Evolutionary conservation across 129 eudicot genomes (phyloP), one percentile per base, ranked within the genome.

Genomic region (Solidago caesia): DNA sequence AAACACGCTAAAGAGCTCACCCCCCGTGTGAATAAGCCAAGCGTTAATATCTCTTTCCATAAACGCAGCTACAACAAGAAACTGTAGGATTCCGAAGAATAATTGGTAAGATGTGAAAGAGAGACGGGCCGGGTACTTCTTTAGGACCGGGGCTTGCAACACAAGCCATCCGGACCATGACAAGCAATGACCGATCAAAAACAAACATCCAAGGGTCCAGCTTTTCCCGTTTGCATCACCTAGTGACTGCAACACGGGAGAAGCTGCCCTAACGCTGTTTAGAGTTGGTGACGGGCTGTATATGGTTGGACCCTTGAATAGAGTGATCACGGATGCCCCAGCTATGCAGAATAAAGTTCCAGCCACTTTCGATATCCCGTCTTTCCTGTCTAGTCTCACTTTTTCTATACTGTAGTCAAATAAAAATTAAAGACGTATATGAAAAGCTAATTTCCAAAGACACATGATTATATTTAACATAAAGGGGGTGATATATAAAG

Each of bases 111-210:
- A 95, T 1, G 99, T 95, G 76, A 95, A 87, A 0, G 97, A 91
- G 26, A 95, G 90, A 66, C 97, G 75, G n/a, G 99, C 99, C 26
- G 99, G 99, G 75, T 91, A 95, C 73, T 87, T 95, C 82, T 95
- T 91, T 2, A 95, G 85, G 10, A 95, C 83, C 4, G 99, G 99
- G 29, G 91, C 89, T 80, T 95, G 99, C 13, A 91, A 43, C 77
- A 95, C 99, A 5, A 95, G 93, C 99, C 99, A 95, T 0, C 85
- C 97, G 55, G 99, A 85, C 99, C 99, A 95, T 0, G 99, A 89
- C 21, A 95, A 76, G 70, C 99, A 95, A 79, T 95, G 99, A 8
- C 99, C 99, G 10, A 95, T 95, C 70, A 95, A 71, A 81, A 75
- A 95, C n/a, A 95, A 57, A 91, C 99, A 95, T 4, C 99, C 99